Base-by-base conservation (phyloP, 2,329 filamentous ascomycete genomes). In the Arthrocladium fulminans region DNA sequence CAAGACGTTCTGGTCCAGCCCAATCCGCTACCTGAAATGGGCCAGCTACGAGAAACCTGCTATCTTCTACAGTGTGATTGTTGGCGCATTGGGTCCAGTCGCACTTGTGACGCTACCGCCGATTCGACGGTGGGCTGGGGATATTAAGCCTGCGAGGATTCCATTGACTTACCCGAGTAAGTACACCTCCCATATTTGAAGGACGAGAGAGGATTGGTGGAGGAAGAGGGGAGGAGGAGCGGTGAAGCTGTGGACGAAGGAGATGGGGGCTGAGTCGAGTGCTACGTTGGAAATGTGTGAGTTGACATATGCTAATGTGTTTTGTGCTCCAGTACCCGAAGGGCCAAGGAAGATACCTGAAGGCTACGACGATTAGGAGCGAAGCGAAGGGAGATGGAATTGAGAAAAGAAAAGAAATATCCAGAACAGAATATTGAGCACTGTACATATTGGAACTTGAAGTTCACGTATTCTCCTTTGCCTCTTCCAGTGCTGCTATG, bases 101-200 rank as follows among this genome's bases (percentile, higher is more conserved):
- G 71, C 79, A 50, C 72, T 94, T 54, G 66, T 84, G 51, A 73
- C 77, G 49, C 83, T 87, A 1, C 88, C 89, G 37, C 84, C 87
- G 41, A 73, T 94, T 58, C 75, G 89, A 65, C 70, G 73, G 54
- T 74, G 72, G 55, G 67, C 94, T 49, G 89, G 89, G 59, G 88
- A 95, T 65, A 71, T 81, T 59, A 77, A 81, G 59, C 77, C 84
- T 54, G 72, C 79, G 55, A 78, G 74, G 49, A 81, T 97, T 56
- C 92, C 92, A 25, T 71, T 89, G 67, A 94, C 88, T 65, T 98
- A 97, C 74, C 92, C 92, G 52, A 79, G 90, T 97, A 79, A 66
- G 87, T 78, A 40, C 17, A 29, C n/a, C 17, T 35, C 6, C 17
- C 32, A 6, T 29, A 13, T n/a, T n/a, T 29, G 27, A n/a, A 25